Conservation (phyloP, 257 asterid species). For the Forsythia suspensa region DNA sequence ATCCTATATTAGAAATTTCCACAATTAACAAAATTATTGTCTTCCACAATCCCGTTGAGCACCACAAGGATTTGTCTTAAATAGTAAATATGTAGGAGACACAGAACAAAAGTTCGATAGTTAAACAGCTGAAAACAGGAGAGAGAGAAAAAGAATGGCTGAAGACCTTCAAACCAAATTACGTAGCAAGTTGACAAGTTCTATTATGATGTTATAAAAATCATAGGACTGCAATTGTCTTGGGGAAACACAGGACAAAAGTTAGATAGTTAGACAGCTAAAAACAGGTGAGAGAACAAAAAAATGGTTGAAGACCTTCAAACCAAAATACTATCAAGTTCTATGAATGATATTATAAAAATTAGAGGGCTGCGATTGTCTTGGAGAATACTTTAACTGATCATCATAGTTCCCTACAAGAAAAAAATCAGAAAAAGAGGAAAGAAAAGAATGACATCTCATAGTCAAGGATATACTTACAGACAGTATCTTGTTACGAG, state of each 20-base stretch:
- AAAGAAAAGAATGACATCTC: neutral
- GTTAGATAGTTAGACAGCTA: no score
- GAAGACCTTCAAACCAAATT: neutral
- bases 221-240: no score
- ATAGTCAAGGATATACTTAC: constrained; percentile 43
- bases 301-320: neutral
- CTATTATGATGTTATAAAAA: no score
- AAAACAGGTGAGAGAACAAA: neutral
- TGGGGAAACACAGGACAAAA: no score
- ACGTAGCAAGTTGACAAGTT: no score
- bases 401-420: neutral
- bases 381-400: neutral
- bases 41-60: no score
- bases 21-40: no score
- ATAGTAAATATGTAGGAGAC: no score
- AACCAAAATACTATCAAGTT: neutral
- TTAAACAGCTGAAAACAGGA: no score
- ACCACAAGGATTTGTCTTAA: neutral
- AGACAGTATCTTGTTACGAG: constrained; percentile 94
- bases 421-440: neutral
- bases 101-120: no score
- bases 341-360: neutral
- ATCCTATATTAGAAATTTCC: no score
- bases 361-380: neutral
- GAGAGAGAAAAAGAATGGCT: neutral